A percentile compares a stretch with the other conserved stretches of the same genome.
phyloP scores from a whole-genome alignment of 2,329 filamentous ascomycete genomes.

The Tetracladium maxilliforme region DNA sequence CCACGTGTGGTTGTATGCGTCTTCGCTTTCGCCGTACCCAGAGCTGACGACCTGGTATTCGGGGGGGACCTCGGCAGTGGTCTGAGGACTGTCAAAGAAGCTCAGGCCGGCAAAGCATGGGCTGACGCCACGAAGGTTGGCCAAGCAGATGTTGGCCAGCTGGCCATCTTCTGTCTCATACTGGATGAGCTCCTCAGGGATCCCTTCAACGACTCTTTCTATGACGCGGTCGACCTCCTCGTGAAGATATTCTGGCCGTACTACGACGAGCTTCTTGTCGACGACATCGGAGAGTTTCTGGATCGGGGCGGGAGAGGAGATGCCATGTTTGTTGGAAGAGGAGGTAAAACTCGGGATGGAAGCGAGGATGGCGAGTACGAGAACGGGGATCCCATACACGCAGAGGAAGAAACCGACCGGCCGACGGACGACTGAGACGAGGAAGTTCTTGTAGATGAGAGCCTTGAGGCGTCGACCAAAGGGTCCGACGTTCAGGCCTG shows the following conservation, averaged over 20 bases:
- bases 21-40: too few species aligned
- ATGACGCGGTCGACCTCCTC: slow-evolving; percentile 7
- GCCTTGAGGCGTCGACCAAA: too few species aligned
- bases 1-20: too few species aligned
- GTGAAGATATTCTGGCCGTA: slow-evolving; percentile 8
- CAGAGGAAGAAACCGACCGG: slow-evolving; percentile 8
- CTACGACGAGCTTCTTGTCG: slow-evolving; percentile 9
- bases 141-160: neutral
- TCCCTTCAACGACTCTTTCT: slow-evolving; percentile 6
- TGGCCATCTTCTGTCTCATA: slow-evolving; percentile 8
- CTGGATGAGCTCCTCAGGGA: slow-evolving; percentile 9
- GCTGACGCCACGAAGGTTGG: slow-evolving; percentile 1
- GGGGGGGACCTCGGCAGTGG: too few species aligned
- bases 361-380: slow-evolving; percentile 8
- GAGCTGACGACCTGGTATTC: too few species aligned
- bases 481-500: too few species aligned
- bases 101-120: slow-evolving; percentile 8
- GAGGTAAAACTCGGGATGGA: slow-evolving; percentile 6
- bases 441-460: slow-evolving; percentile 11
- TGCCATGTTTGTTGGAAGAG: slow-evolving; percentile 4
- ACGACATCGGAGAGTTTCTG: slow-evolving; percentile 7
- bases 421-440: slow-evolving; percentile 10
- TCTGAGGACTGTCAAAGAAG: slow-evolving; percentile 8
- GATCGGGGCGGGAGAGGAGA: slow-evolving; percentile 8
- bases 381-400: slow-evolving; percentile 10